These are phyloP conservation scores for Lactarius tabidus DNA, from an alignment of 768 basidiomycete genomes.

Conservation along the genomic window DNA sequence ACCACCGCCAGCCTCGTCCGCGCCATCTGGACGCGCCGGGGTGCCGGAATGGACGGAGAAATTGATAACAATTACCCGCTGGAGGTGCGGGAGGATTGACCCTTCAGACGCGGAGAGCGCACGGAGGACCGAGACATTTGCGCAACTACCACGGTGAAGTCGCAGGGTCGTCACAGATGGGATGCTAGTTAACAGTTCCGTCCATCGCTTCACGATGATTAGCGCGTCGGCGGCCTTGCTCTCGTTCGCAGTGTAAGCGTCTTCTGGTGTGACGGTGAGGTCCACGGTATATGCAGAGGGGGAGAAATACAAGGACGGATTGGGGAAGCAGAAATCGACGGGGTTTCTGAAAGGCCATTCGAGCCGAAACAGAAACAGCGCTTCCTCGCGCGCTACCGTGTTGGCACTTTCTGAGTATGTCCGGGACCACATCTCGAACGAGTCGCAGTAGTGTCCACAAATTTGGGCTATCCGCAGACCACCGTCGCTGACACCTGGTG, in stretches of 20 bases:
- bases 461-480: neutral
- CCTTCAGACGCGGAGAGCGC: neutral
- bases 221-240: neutral
- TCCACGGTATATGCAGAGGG: neutral
- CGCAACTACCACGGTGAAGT: neutral
- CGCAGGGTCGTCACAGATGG: constrained; percentile 1
- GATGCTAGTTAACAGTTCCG: neutral
- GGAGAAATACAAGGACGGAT: neutral
- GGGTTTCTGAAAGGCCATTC: constrained; percentile 3
- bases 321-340: constrained; percentile 6
- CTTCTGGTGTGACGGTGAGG: neutral
- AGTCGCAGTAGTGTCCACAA: neutral
- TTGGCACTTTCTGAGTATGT: neutral
- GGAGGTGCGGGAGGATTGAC: neutral
- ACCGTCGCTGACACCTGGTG: neutral
- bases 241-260: neutral
- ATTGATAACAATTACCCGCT: no score
- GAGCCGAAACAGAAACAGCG: constrained; percentile 6
- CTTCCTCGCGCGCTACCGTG: neutral
- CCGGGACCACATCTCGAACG: neutral
- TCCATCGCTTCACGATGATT: neutral
- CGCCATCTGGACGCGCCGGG: neutral
- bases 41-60: no score
- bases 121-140: neutral
- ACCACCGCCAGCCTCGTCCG: neutral